Evolutionary conservation across 441 rosid species (phyloP), one percentile per base, ranked within the genome.

Genomic region (Melianthus villosus): DNA sequence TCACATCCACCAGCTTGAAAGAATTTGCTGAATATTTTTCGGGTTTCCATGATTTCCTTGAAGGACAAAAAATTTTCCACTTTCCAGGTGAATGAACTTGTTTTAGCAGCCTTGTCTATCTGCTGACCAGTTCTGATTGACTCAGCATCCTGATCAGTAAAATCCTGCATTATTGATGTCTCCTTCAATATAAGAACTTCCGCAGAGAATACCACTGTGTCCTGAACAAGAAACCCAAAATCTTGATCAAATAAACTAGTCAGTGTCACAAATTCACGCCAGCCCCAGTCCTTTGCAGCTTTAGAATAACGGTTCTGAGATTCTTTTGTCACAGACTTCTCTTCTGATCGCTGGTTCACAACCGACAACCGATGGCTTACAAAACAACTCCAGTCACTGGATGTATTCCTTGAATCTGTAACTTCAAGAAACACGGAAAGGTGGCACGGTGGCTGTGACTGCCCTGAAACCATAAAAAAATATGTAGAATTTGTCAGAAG

Each of bases 381-480:
- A 74, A 91, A 91, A 66, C 99, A 91, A 54, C 96, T 91, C 99
- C 99, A 91, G 44, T 91, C 96, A 46, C 57, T 69, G 38, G 78
- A 73, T 54, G 93, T 75, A 63, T 70, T 82, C 48, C 96, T 71
- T 16, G 94, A 79, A 73, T 91, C 99, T 1, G 96, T 85, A 44
- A 91, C 99, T 73, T 91, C 96, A 50, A 91, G 99, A 68, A 85
- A 91, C 43, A 91, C 99, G 8, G 99, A 91, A 60, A 91, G 84
- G 73, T 91, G 99, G 64, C 96, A 82, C 43, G 99, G 96, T 62
- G 99, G 99, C 75, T 91, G 99, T 66, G 99, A 91, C 94, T 91
- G 99, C 77, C 99, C 99, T 91, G 94, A 64, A 72, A 72, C 69
- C 80, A 73, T 61, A 60, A 63, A 79, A 51, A 55, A 67, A 56